Percentiles rank a stretch among this genome's conserved stretches.
phyloP scores from a whole-genome alignment of 2,329 filamentous ascomycete genomes.

The Aspergillus ustus region DNA sequence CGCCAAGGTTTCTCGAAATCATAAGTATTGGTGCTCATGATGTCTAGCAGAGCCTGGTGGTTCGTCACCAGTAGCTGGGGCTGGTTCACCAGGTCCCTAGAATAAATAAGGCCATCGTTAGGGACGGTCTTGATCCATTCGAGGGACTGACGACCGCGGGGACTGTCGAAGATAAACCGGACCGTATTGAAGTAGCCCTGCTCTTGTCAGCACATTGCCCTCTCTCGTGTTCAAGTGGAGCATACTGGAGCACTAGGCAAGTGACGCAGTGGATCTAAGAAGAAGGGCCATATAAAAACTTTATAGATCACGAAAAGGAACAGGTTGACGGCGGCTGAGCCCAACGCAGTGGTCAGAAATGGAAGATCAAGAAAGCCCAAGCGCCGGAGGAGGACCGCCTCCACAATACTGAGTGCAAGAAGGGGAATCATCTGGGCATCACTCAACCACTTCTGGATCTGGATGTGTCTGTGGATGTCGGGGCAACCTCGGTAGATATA shows the following conservation, averaged over 20 bases:
- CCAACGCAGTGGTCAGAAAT: conserved; percentile 30
- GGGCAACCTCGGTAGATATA: conserved; percentile 22
- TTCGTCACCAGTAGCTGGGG: conserved; percentile 37
- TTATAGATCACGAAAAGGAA: conserved; percentile 39
- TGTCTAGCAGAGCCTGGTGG: conserved; percentile 52
- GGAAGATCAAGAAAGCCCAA: conserved; percentile 29
- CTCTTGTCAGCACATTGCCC: conserved; percentile 4
- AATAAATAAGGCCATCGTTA: conserved; percentile 61
- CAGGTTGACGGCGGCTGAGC: conserved; percentile 32
- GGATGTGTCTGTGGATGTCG: background rate
- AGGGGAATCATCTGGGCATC: conserved; percentile 5
- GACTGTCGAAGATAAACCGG: conserved; percentile 39
- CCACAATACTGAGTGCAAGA: conserved; percentile 29
- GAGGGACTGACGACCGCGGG: conserved; percentile 36
- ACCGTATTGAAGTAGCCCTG: conserved; percentile 34
- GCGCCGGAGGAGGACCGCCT: conserved; percentile 36
- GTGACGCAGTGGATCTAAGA: conserved; percentile 56
- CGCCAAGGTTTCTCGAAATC: conserved; percentile 58
- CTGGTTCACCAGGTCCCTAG: conserved; percentile 53
- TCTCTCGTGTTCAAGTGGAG: background rate
- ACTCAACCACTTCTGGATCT: background rate
- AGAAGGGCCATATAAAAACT: conserved; percentile 55
- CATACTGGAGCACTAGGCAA: conserved; percentile 52
- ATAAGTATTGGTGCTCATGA: conserved; percentile 58
- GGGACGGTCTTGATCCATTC: conserved; percentile 58